A percentile compares a stretch with the other conserved stretches of the same genome.
These are phyloP conservation scores for Fraxinus velutina DNA, from an alignment of 305 asterid genomes.

Conservation along the genomic window DNA sequence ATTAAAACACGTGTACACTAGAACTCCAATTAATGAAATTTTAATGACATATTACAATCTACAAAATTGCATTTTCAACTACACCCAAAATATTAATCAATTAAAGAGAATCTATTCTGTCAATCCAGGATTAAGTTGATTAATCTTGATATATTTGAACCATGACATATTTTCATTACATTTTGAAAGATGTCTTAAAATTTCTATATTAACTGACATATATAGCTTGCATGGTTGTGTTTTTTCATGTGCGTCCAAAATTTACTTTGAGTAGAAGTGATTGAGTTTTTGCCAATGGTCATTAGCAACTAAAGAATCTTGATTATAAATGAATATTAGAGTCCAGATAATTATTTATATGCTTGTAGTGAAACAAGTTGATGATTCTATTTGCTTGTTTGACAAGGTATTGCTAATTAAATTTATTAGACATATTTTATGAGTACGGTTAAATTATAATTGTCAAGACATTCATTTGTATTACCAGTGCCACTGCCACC, in stretches of 20 bases:
- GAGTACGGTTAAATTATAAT: neutral
- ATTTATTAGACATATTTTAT: neutral
- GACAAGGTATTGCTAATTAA: neutral
- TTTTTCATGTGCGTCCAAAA: neutral
- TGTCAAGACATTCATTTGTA: neutral
- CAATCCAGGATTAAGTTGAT: neutral
- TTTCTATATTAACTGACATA: neutral
- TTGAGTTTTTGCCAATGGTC: neutral
- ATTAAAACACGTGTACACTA: neutral
- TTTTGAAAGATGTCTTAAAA: neutral
- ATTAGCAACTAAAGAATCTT: neutral
- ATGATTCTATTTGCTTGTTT: neutral
- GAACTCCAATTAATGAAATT: neutral
- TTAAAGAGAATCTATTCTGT: neutral
- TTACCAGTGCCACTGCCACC: conserved; percentile 74
- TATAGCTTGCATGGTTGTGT: neutral
- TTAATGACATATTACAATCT: neutral
- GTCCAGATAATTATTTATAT: neutral
- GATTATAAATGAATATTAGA: neutral
- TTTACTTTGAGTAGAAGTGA: neutral
- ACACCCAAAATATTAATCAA: neutral
- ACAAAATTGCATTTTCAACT: neutral
- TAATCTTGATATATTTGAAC: neutral
- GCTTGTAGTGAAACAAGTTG: neutral
- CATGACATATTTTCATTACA: neutral